Evolutionary conservation across 2,329 filamentous ascomycete genomes (phyloP), one percentile per base, ranked within the genome.

Genomic region (Fusarium camptoceras): DNA sequence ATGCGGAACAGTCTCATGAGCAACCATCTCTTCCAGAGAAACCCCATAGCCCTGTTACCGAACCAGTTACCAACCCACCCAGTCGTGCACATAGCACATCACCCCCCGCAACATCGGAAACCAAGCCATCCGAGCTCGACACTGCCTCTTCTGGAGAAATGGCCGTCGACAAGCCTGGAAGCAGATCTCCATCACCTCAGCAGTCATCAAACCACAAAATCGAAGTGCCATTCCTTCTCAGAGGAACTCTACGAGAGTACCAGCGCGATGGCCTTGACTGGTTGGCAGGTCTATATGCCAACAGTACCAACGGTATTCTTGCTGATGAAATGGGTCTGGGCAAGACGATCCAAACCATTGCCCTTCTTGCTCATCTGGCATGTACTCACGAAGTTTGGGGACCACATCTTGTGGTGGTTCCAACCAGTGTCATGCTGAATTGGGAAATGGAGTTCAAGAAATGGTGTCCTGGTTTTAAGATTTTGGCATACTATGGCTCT

Each of bases 401-500:
- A 0, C 94, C 96, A 1, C 96, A 99, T 83, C 84, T 99, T 25
- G 93, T 99, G 50, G 92, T 99, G 65, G 96, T 99, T 3, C 96
- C 96, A 2, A 99, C 96, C 4, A 98, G 94, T 80, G 97, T 99
- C 50, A 98, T 99, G 87, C 88, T 99, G 70, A 99, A 99, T 78
- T 99, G 96, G 96, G 97, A 99, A 79, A 98, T 98, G 92, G 96
- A 99, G 81, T 99, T 99, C 86, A 98, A 98, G 78, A 99, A 99
- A 79, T 99, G 95, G 89, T 93, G 94, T 60, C 96, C 97, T 5
- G 95, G 96, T 1, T 99, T 99, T 85, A 98, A 98, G 78, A 97
- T 99, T 59, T 85, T 99, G 63, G 96, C 94, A 0, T 99, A 99
- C 82, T 99, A 98, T 78, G 96, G 97, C 44, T 93, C 91, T 43